Evolutionary conservation across 192 early-diverging fungal species (phyloP), one percentile per base, ranked within the genome.

Genomic region (Podila epicladia): DNA sequence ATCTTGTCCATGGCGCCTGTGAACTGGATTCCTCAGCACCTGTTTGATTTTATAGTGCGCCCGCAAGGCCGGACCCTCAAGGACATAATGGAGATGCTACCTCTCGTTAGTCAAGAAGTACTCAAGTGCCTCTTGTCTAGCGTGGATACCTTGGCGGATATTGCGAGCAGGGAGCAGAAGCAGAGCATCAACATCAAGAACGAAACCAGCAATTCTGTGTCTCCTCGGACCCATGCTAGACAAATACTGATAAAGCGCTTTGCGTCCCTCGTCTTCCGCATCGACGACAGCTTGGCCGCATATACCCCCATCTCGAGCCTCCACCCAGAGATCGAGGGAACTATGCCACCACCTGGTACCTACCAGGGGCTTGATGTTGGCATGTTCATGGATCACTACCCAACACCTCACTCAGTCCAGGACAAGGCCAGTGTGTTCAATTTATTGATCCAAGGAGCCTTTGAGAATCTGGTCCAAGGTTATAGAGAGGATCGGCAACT

Each of bases 351-450:
- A 0, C n/a, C 3, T 22, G 53, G 24, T 1, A 24, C 24, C 8
- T 55, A 22, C 53, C 53, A 55, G 8, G 53, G 53, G 6, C 9
- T 55, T 6, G 53, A 55, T 55, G 24, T 55, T 1, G 53, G 53
- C 24, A 26, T 55, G n/a, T 55, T 55, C 53, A 55, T 55, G 53
- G 53, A 55, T 55, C 22, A 55, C 20, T 55, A 55, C 53, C 24
- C 53, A n/a, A 26, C 53, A 55, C 53, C 53, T 9, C 53, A 24
- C 22, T 55, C 53, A n/a, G 53, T 55, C 6, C 53, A 55, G 17
- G 53, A 55, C 11, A 55, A 55, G 24, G 53, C 53, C 20, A 55
- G n/a, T 12, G 20, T 55, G 20, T 12, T 22, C 20, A 55, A n/a
- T 17, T 26, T 55, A 17, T 26, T 55, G 53, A 55, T 55, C 22